Percentiles rank a stretch among this genome's conserved stretches.
phyloP scores from a whole-genome alignment of 2,329 filamentous ascomycete genomes.

The Ascochyta clinopodiicola region DNA sequence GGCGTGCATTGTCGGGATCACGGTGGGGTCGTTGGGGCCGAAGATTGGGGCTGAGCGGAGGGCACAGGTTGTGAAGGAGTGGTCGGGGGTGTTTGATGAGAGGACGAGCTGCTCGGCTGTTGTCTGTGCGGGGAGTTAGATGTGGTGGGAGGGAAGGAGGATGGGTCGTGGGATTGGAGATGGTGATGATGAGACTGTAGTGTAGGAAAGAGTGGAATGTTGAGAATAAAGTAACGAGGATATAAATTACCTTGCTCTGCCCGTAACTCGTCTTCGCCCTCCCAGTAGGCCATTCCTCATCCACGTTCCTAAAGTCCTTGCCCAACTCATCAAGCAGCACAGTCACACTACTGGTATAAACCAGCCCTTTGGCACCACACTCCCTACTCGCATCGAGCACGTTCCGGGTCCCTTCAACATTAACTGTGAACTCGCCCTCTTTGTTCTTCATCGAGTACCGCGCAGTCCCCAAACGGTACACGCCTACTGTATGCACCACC shows the following conservation, averaged over 20 bases:
- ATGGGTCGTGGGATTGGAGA: background rate
- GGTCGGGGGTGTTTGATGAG: conserved; percentile 67
- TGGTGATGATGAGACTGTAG: background rate
- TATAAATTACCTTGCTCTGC: conserved; percentile 76
- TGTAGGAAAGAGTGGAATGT: background rate
- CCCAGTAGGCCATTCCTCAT: conserved; percentile 81
- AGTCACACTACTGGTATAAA: conserved; percentile 90
- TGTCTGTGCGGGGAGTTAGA: conserved; percentile 56
- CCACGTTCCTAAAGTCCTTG: conserved; percentile 80
- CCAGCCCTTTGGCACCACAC: conserved; percentile 76
- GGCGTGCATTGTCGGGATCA: conserved; percentile 75
- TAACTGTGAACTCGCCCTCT: conserved; percentile 76
- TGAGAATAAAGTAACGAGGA: background rate
- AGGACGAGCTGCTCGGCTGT: conserved; percentile 83
- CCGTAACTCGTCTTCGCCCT: conserved; percentile 80
- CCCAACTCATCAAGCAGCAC: conserved; percentile 80
- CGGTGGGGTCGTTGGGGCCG: conserved; percentile 83
- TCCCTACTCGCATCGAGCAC: conserved; percentile 76
- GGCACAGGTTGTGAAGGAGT: conserved; percentile 72
- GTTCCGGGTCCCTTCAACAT: conserved; percentile 82
- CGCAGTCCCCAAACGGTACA: conserved; percentile 47
- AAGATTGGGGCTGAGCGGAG: conserved; percentile 90
- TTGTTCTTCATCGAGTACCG: conserved; percentile 50
- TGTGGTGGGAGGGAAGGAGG: background rate
- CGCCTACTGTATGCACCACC: conserved; percentile 85